Evolutionary conservation across 352 stramenopile genomes (phyloP), one percentile per base, ranked within the genome.

Genomic region (Phytopythium aichiense): DNA sequence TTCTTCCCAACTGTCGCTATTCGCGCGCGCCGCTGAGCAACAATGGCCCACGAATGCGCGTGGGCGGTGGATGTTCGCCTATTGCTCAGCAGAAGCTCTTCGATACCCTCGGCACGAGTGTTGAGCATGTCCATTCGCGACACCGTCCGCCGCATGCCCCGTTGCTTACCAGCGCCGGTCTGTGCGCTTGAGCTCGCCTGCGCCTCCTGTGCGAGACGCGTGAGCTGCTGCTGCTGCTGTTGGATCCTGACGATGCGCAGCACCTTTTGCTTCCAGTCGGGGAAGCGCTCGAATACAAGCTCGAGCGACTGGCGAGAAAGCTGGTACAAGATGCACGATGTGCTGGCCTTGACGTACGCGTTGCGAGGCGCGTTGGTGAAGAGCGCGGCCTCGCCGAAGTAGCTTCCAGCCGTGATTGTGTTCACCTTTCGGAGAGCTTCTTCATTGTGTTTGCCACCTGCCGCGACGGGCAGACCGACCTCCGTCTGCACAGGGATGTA

Each of bases 261-360:
- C 20, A 90, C 79, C 43, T 87, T 89, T 28, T 72, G 59, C 57
- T 87, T 84, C 81, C 77, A 90, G 38, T 85, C 75, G 0, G 77
- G 79, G 38, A 82, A 86, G 4, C 79, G 68, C 3, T 80, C 69
- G 62, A 89, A 88, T 0, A 87, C 77, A n/a, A 82, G 56, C 51
- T 89, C 77, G 13, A 87, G 66, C 1, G 76, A 85, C 18, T 81
- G 68, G 4, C 79, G 72, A 5, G 79, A 87, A 2, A 88, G 57
- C 33, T 74, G 69, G 46, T 84, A 88, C 1, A 88, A 56, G 37
- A 85, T 87, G 43, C 79, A 88, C 7, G 79, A 88, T 16, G 79
- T 87, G 46, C 76, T 85, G 23, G 79, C 79, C 53, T 81, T 77
- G 35, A 88, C 79, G 52, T 63, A 82, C 5, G 74, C 77, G 49